phyloP scores from a whole-genome alignment of 176 grass and related monocot species.

The Musa beccarii region DNA sequence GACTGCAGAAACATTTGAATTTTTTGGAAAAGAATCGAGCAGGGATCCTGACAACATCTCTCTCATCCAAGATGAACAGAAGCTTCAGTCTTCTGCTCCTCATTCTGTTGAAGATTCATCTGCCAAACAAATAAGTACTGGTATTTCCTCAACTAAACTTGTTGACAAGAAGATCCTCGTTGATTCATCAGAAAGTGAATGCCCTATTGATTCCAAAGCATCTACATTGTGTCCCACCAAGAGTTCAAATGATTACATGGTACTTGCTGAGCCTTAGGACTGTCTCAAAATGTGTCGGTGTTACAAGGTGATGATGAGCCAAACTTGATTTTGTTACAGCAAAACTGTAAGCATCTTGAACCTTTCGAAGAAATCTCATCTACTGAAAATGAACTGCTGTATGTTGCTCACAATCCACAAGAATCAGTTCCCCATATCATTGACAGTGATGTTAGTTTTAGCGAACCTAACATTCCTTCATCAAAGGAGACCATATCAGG shows the following conservation, averaged over 20 bases:
- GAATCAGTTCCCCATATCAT: background rate
- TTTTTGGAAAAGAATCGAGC: background rate
- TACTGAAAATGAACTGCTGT: background rate
- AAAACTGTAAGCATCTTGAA: background rate
- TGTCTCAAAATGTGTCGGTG: background rate
- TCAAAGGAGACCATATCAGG: background rate
- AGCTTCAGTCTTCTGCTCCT: background rate
- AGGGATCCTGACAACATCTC: background rate
- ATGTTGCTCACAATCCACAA: background rate
- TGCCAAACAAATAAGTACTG: background rate
- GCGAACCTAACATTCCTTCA: background rate
- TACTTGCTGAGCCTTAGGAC: background rate
- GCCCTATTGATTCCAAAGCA: background rate
- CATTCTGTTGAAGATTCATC: background rate
- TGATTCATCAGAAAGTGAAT: background rate
- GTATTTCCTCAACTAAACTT: background rate
- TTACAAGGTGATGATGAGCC: background rate
- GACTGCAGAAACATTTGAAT: background rate
- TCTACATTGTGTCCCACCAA: background rate
- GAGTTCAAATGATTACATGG: background rate
- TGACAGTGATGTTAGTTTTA: background rate
- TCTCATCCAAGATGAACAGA: background rate
- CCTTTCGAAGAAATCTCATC: background rate
- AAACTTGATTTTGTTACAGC: background rate
- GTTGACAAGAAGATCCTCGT: background rate